Conservation (phyloP, 257 asterid genomes). For the Asclepias syriaca region DNA sequence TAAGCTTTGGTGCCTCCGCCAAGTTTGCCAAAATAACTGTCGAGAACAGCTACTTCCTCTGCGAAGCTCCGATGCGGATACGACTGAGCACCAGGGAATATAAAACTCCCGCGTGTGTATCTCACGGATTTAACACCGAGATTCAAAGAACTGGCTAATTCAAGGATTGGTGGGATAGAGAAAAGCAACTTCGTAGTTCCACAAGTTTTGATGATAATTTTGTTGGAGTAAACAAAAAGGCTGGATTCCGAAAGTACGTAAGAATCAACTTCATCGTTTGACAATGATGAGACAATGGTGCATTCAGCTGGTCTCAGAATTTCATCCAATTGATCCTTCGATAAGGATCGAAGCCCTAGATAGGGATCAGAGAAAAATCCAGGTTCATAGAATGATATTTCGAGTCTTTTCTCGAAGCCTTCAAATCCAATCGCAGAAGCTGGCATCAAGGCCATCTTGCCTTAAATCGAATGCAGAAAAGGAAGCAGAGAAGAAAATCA, state of each 20-base stretch:
- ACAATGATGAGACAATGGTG: constrained; percentile 70
- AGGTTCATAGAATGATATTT: constrained; percentile 50
- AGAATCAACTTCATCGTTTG: constrained; percentile 63
- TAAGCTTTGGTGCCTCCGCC: constrained; percentile 57
- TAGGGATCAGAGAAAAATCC: constrained; percentile 43
- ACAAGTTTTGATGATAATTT: constrained; percentile 73
- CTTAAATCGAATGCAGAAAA: constrained; percentile 22
- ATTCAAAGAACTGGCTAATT: constrained; percentile 33
- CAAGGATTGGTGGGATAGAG: constrained; percentile 61
- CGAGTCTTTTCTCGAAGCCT: constrained; percentile 84
- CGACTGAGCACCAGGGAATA: constrained; percentile 73
- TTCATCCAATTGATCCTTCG: constrained; percentile 59
- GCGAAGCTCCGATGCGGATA: constrained; percentile 72
- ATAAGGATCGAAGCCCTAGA: constrained; percentile 52
- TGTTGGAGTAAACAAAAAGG: constrained; percentile 69
- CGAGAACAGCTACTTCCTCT: constrained; percentile 65
- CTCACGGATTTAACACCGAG: constrained; percentile 51
- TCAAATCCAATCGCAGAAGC: constrained; percentile 77
- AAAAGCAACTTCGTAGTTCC: constrained; percentile 84
- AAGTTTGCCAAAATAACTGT: constrained; percentile 44
- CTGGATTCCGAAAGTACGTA: constrained; percentile 85
- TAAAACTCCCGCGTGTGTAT: constrained; percentile 77
- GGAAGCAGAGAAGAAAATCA: constrained; percentile 33
- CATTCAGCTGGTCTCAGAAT: constrained; percentile 70
- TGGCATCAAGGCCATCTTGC: constrained; percentile 43